These are phyloP conservation scores for Tolypocladium album DNA, from an alignment of 2,329 filamentous ascomycete species.

Conservation along the genomic window DNA sequence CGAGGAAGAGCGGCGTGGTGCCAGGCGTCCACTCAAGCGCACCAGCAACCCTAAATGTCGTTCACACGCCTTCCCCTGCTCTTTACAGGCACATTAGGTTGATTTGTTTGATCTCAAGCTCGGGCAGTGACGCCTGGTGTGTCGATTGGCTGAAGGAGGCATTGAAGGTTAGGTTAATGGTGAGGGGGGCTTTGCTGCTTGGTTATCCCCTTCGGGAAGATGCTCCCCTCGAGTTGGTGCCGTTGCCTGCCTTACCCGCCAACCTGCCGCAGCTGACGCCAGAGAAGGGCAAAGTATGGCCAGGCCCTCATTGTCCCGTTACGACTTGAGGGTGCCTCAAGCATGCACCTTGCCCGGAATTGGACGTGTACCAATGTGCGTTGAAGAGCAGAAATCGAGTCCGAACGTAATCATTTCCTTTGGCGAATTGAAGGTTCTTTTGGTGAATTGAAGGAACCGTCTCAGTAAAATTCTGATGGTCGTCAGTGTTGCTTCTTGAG, in stretches of 20 bases:
- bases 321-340: neutral
- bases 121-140: neutral
- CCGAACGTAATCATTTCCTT: neutral
- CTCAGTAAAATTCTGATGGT: neutral
- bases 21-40: neutral
- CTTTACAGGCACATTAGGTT: neutral
- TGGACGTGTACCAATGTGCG: neutral
- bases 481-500: neutral
- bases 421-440: neutral
- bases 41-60: neutral
- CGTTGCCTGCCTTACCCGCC: neutral
- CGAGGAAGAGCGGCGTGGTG: neutral
- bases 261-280: neutral
- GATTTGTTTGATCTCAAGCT: too few species aligned
- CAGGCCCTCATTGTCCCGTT: neutral
- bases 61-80: neutral
- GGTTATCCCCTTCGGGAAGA: neutral
- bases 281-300: neutral
- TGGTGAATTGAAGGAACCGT: neutral
- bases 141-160: neutral
- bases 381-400: neutral
- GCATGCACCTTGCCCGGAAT: neutral
- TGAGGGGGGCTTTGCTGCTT: neutral
- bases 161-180: neutral
- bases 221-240: neutral